Percentiles rank a stretch among this genome's conserved stretches.
These are phyloP conservation scores for Nannizziopsis arthrosporioides DNA, from an alignment of 2,329 filamentous ascomycete species.

Conservation along the genomic window DNA sequence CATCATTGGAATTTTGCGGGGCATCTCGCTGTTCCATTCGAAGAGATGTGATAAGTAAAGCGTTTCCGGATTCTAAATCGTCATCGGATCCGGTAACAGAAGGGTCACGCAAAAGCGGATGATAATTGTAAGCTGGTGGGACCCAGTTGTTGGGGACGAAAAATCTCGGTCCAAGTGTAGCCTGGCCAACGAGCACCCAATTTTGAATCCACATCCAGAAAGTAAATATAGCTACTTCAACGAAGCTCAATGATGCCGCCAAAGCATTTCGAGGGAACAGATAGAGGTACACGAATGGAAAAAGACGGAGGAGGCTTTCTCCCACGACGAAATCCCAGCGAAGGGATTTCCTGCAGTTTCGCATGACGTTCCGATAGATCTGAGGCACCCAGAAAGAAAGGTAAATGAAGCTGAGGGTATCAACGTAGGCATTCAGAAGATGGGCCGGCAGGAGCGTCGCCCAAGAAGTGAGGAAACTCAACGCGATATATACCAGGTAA, in stretches of 20 bases:
- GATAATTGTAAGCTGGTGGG: conserved; percentile 72
- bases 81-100: conserved; percentile 46
- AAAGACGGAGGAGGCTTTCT: conserved; percentile 64
- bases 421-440: conserved; percentile 44
- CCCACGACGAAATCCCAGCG: conserved; percentile 82
- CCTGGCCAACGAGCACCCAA: conserved; percentile 65
- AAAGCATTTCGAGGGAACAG: conserved; percentile 66
- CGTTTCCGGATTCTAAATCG: conserved; percentile 61
- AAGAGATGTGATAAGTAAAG: conserved; percentile 63
- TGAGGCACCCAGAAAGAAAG: conserved; percentile 89
- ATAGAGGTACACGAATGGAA: conserved; percentile 81
- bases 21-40: conserved; percentile 36
- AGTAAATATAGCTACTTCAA: conserved; percentile 51
- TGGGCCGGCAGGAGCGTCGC: conserved; percentile 45
- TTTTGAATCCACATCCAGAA: conserved; percentile 85
- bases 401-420: conserved; percentile 59
- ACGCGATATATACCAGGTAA: conserved; percentile 47
- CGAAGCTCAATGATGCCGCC: conserved; percentile 58
- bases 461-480: conserved; percentile 49
- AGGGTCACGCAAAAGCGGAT: conserved; percentile 60
- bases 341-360: conserved; percentile 85
- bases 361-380: conserved; percentile 76
- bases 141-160: conserved; percentile 60
- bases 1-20: conserved; percentile 23
- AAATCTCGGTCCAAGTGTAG: conserved; percentile 77